These are phyloP conservation scores for Perilla frutescens DNA, from an alignment of 257 asterid species.

Conservation along the genomic window DNA sequence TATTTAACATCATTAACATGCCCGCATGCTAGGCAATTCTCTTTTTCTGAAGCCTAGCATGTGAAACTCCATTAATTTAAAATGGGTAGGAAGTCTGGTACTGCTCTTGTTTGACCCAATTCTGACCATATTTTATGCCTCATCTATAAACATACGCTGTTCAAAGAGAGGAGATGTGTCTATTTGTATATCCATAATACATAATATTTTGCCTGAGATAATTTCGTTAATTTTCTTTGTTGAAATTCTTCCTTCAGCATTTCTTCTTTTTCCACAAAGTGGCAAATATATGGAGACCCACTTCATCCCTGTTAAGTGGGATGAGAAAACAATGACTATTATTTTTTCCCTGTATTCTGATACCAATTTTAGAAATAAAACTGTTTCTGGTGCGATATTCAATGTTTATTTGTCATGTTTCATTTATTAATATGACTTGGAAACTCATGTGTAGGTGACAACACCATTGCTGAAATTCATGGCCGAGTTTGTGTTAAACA, in stretches of 20 bases:
- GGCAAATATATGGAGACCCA: conserved; percentile 21
- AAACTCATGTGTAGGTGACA: conserved; percentile 71
- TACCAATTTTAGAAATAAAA: not conserved
- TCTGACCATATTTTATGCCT: not conserved
- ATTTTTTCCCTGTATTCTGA: not conserved
- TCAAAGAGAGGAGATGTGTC: not conserved
- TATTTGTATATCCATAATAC: not conserved
- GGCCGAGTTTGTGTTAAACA: conserved; percentile 93
- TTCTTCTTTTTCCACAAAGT: conserved; percentile 1
- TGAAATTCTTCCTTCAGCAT: conserved; percentile 16
- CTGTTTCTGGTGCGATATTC: conserved; percentile 18
- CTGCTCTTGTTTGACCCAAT: not conserved
- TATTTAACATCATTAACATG: conserved; percentile 7
- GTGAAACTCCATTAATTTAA: not conserved
- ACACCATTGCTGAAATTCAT: conserved; percentile 93
- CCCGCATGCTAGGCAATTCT: not conserved
- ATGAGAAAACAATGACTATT: conserved; percentile 5
- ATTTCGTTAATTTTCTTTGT: not conserved
- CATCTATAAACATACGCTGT: not conserved
- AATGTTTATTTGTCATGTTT: conserved; percentile 17
- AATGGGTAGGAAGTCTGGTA: not conserved
- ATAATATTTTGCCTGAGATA: not conserved
- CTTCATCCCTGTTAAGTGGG: conserved; percentile 15
- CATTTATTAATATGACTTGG: conserved; percentile 23
- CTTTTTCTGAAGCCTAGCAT: conserved; percentile 9